Conservation (phyloP, 2,329 filamentous ascomycete genomes). For the Pochonia chlamydosporia region DNA sequence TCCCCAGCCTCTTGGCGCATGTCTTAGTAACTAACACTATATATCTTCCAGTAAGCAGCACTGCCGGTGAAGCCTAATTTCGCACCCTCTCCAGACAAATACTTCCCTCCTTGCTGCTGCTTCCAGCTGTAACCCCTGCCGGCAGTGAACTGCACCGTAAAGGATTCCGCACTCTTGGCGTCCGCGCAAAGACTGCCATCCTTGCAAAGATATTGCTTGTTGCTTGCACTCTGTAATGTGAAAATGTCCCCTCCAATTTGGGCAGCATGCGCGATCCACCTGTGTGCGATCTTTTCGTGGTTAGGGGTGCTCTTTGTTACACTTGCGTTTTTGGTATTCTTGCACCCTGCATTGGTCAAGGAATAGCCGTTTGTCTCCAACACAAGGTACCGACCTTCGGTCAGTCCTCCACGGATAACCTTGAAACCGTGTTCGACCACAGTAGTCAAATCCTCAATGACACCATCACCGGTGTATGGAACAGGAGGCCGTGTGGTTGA, state of each 20-base stretch:
- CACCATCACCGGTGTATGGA: constrained; percentile 35
- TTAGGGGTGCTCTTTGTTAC: constrained; percentile 1
- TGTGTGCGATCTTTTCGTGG: constrained; percentile 36
- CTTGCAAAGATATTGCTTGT: constrained; percentile 16
- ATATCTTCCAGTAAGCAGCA: not conserved
- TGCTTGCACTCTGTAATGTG: constrained; percentile 17
- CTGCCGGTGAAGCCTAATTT: not conserved
- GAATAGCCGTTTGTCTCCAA: constrained; percentile 41
- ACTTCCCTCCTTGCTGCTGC: not conserved
- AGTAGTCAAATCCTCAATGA: constrained; percentile 29
- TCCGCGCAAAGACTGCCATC: not conserved
- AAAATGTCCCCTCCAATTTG: constrained; percentile 20
- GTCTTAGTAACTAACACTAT: not conserved
- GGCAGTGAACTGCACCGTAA: not conserved
- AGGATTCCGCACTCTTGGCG: not conserved
- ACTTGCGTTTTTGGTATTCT: constrained; percentile 16
- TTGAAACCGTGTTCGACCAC: constrained; percentile 51
- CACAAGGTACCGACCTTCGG: constrained; percentile 48
- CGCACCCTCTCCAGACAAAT: not conserved
- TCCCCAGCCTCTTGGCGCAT: not conserved
- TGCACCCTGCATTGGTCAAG: constrained; percentile 23
- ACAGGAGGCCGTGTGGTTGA: constrained; percentile 33
- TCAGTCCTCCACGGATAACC: constrained; percentile 42
- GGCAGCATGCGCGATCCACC: constrained; percentile 43
- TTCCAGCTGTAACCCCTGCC: not conserved